A percentile compares a stretch with the other conserved stretches of the same genome.
These are phyloP conservation scores for Saccharomyces pastorianus DNA, from an alignment of 1,139 yeast genomes.

Conservation along the genomic window DNA sequence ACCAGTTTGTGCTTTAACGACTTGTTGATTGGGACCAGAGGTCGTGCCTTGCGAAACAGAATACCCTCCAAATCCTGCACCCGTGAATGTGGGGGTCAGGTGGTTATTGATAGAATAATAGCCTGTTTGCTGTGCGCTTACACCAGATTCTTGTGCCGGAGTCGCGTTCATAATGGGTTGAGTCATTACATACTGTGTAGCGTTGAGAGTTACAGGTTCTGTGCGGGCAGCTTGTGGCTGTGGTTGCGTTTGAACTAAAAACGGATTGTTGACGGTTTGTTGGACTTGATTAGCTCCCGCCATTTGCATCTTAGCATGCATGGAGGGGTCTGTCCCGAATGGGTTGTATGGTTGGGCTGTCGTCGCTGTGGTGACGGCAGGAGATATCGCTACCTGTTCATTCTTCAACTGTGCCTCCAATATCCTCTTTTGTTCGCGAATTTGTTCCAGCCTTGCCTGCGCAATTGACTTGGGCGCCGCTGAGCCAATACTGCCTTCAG, in stretches of 20 bases:
- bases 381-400: slow-evolving; percentile 22
- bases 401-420: slow-evolving; percentile 26
- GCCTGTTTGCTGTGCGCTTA: slow-evolving; percentile 4
- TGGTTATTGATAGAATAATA: slow-evolving; percentile 13
- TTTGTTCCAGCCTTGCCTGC: slow-evolving; percentile 22
- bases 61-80: slow-evolving; percentile 54
- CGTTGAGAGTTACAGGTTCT: slow-evolving; percentile 8
- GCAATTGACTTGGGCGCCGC: slow-evolving; percentile 14
- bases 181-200: slow-evolving; percentile 6
- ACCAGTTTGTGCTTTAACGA: slow-evolving; percentile 11
- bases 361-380: slow-evolving; percentile 21
- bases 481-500: slow-evolving; percentile 6
- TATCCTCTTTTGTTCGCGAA: slow-evolving; percentile 25
- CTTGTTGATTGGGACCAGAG: not conserved
- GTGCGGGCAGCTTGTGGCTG: slow-evolving; percentile 14
- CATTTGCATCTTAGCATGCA: slow-evolving; percentile 8
- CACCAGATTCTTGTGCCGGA: slow-evolving; percentile 3
- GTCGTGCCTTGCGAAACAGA: not conserved
- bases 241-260: slow-evolving; percentile 15
- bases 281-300: slow-evolving; percentile 11
- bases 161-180: not conserved
- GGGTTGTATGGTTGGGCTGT: slow-evolving; percentile 18
- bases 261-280: slow-evolving; percentile 18
- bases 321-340: slow-evolving; percentile 15
- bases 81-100: slow-evolving; percentile 39